Evolutionary conservation across 2,329 filamentous ascomycete species (phyloP).

Genomic region (Seiridium unicorne): DNA sequence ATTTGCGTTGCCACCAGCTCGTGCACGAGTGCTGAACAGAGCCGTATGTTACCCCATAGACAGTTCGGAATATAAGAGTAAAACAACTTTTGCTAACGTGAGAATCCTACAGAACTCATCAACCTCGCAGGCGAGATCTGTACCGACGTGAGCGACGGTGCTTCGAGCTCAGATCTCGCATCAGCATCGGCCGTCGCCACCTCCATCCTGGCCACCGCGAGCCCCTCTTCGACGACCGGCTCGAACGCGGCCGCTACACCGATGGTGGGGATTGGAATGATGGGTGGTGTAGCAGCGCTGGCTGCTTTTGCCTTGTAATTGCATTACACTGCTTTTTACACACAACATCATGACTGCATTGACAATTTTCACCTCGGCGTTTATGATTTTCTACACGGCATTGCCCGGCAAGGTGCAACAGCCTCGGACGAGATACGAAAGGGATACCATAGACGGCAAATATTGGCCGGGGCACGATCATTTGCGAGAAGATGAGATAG

Average conservation of each 20-base stretch:
- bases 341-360: background rate
- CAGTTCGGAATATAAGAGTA: background rate
- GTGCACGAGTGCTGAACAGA: slow-evolving; percentile 19
- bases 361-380: background rate
- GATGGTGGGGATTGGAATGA: slow-evolving; percentile 22
- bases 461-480: background rate
- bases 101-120: slow-evolving; percentile 13
- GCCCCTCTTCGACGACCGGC: slow-evolving; percentile 12
- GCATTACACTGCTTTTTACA: slow-evolving; percentile 16
- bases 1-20: slow-evolving; percentile 17
- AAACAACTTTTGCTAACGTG: background rate
- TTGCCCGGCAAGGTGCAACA: background rate
- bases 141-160: slow-evolving; percentile 17
- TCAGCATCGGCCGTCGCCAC: slow-evolving; percentile 26
- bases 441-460: background rate
- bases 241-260: slow-evolving; percentile 19
- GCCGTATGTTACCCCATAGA: slow-evolving; percentile 17
- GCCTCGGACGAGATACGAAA: background rate
- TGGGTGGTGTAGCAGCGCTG: slow-evolving; percentile 21
- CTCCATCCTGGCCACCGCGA: slow-evolving; percentile 18
- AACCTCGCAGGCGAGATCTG: slow-evolving; percentile 26
- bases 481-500: background rate
- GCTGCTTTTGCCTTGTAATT: slow-evolving; percentile 23
- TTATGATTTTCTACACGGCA: background rate
- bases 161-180: slow-evolving; percentile 22